Percentiles rank a stretch among this genome's conserved stretches.
phyloP scores from a whole-genome alignment of 768 basidiomycete species.

The Boletus huronensis region DNA sequence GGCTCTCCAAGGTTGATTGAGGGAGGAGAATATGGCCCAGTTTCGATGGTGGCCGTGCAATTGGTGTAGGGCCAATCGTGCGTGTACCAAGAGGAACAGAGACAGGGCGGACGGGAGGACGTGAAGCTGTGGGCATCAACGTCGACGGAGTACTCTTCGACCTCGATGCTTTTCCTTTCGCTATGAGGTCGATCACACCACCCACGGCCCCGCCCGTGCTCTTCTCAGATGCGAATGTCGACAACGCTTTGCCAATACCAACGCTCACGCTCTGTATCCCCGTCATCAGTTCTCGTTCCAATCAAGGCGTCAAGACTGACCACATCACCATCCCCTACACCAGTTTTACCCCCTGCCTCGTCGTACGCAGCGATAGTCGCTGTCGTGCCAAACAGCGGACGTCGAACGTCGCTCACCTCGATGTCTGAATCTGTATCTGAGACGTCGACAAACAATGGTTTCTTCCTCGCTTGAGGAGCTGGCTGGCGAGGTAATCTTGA shows the following conservation, averaged over 20 bases:
- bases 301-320: slow-evolving; percentile 7
- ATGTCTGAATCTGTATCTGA: slow-evolving; percentile 25
- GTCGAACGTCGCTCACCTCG: slow-evolving; percentile 14
- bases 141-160: slow-evolving; percentile 1
- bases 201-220: background rate
- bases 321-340: background rate
- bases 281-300: background rate
- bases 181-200: slow-evolving; percentile 5
- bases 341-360: background rate
- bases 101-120: background rate
- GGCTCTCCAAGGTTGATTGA: slow-evolving; percentile 4
- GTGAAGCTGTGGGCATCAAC: background rate
- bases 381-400: background rate
- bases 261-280: slow-evolving; percentile 5
- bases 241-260: background rate
- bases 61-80: background rate
- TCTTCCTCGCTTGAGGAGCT: slow-evolving; percentile 4
- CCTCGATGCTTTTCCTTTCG: background rate
- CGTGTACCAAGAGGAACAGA: background rate
- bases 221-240: background rate
- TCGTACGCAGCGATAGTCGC: background rate
- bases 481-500: background rate
- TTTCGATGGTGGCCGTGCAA: slow-evolving; percentile 13
- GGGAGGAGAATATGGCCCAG: slow-evolving; percentile 8
- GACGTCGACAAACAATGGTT: slow-evolving; percentile 20